A percentile compares a stretch with the other conserved stretches of the same genome.
Evolutionary conservation across 176 grass and related monocot genomes (phyloP).

Genomic region (Pontederia crassipes): DNA sequence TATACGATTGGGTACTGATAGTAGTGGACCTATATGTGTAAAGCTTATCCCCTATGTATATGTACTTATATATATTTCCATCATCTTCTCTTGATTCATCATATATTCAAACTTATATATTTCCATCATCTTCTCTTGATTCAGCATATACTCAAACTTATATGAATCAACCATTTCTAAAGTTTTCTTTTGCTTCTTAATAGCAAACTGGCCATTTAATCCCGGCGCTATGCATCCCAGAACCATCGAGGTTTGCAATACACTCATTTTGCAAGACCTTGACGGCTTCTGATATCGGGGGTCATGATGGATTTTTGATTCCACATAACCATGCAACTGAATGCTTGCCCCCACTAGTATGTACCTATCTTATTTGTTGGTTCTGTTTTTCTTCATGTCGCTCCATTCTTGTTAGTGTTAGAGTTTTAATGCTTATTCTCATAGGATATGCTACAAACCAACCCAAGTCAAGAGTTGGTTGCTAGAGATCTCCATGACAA

Average conservation of each 20-base stretch:
- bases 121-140: no score
- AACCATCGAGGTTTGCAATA: neutral
- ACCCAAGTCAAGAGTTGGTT: constrained; percentile 3
- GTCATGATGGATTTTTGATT: neutral
- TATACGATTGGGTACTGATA: no score
- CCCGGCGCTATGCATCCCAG: neutral
- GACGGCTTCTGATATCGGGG: constrained; percentile 4
- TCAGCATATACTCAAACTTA: no score
- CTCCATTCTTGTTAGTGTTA: no score
- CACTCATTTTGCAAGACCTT: constrained; percentile 12
- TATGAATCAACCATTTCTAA: no score
- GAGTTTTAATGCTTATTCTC: neutral
- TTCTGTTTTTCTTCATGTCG: no score
- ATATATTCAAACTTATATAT: no score
- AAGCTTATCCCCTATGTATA: no score
- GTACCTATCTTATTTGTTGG: neutral
- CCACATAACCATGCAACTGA: constrained; percentile 4
- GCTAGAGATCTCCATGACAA: constrained; percentile 2
- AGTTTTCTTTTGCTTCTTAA: neutral
- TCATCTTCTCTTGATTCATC: no score
- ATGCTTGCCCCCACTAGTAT: constrained; percentile 7
- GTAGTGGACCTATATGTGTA: no score
- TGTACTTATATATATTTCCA: no score
- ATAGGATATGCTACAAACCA: constrained; percentile 2
- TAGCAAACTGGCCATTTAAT: neutral